These are phyloP conservation scores for Pseudoperonospora humuli DNA, from an alignment of 352 stramenopile genomes.

Conservation along the genomic window DNA sequence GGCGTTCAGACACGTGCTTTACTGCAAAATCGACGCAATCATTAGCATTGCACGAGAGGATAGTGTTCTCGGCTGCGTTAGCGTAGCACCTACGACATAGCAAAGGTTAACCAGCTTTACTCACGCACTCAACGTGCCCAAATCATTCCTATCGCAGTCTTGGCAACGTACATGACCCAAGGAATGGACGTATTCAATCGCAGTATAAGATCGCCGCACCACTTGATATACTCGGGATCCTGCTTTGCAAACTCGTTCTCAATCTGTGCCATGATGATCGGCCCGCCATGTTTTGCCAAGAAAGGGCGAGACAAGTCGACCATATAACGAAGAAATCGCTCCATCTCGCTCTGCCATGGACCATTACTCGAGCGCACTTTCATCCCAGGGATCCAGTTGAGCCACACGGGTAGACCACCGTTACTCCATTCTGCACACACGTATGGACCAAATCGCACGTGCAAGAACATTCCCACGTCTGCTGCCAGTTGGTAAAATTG, in stretches of 20 bases:
- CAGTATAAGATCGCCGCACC: conserved; percentile 44
- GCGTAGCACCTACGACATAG: conserved; percentile 38
- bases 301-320: conserved; percentile 55
- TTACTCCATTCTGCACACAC: conserved; percentile 65
- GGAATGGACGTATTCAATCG: conserved; percentile 51
- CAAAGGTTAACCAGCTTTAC: neutral
- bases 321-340: conserved; percentile 54
- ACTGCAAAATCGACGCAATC: conserved; percentile 58
- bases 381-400: conserved; percentile 40
- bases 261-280: conserved; percentile 71
- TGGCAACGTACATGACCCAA: conserved; percentile 56
- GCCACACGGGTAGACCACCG: conserved; percentile 51
- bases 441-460: conserved; percentile 63
- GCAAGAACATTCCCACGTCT: conserved; percentile 49
- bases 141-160: neutral
- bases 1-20: conserved; percentile 32
- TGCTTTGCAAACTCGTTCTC: conserved; percentile 54
- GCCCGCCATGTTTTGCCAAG: conserved; percentile 49
- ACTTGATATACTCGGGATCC: conserved; percentile 45
- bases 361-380: conserved; percentile 42
- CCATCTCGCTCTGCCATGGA: conserved; percentile 43
- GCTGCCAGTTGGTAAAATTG: conserved; percentile 52
- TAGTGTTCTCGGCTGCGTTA: conserved; percentile 55
- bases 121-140: neutral
- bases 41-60: conserved; percentile 55